Base-by-base conservation (phyloP, 495 filamentous ascomycete genomes). In the Lasiosphaeriaceae sp. region DNA sequence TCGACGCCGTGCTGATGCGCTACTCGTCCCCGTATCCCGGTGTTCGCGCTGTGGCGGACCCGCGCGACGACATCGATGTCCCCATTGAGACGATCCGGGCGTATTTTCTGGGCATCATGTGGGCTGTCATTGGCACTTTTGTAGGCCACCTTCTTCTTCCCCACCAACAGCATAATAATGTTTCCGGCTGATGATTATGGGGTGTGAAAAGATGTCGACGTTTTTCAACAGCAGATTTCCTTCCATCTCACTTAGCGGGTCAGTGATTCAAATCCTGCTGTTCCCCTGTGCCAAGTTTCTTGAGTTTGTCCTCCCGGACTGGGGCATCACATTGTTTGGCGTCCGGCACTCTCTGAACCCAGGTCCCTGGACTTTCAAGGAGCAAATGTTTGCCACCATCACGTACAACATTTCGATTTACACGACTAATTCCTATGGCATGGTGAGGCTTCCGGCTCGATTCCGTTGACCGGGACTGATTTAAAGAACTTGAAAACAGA, bases 1-100 rank as follows among this genome's bases (percentile, higher is more conserved):
- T 71, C 35, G 72, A 73, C 56, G 71, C 69, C 29, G 62, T 63
- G 20, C 64, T 73, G 66, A 69, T 72, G 67, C 63, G 64, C 23
- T 74, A 68, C 51, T 69, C 62, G 6, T 77, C 74, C 0, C 75
- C 77, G 0, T 79, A 78, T 54, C 72, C 74, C 1, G 77, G 72
- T n/a, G 77, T 79, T 5, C 70, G 77, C 9, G 71, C 77, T 29
- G 71, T 74, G 41, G 70, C 72, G 0, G 69, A 73, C 8, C 63
- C 66, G 19, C 56, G 67, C 1, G 77, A 75, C 22, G 62, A 72
- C 16, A 31, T 54, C 0, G 56, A 58, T 22, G 61, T 68, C 16
- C 72, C 72, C 0, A 59, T 71, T 20, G 69, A 73, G 52, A 75
- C 72, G 6, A 61, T 71, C n/a, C 57, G 72, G 19, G 72, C 72